Evolutionary conservation across 306 rosid genomes (phyloP).

Genomic region (Medicago truncatula): DNA sequence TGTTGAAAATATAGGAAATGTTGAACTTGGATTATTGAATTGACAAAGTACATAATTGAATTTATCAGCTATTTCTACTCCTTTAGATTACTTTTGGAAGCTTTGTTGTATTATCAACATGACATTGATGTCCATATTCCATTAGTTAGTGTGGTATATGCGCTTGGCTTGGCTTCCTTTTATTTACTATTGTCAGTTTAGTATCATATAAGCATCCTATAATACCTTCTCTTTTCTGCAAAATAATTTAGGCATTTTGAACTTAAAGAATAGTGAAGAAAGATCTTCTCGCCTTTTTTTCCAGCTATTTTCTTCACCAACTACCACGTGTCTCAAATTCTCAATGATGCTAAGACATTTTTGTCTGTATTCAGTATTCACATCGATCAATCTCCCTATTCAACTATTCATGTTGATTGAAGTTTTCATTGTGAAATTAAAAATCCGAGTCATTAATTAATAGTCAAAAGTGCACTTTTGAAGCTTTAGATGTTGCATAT

Average conservation of each 20-base stretch:
- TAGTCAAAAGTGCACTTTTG: slow-evolving; percentile 6
- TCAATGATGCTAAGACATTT: slow-evolving; percentile 17
- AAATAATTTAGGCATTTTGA: not conserved
- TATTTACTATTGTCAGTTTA: slow-evolving; percentile 11
- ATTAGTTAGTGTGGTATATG: slow-evolving; percentile 30
- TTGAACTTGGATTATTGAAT: slow-evolving; percentile 7
- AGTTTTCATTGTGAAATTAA: slow-evolving; percentile 29
- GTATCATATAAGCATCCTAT: not conserved
- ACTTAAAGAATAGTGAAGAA: too few relatives aligned
- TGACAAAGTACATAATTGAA: slow-evolving; percentile 3
- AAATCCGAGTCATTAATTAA: slow-evolving; percentile 11
- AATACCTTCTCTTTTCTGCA: not conserved
- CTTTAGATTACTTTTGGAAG: slow-evolving; percentile 26
- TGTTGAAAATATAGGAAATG: slow-evolving; percentile 23
- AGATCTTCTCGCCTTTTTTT: too few relatives aligned
- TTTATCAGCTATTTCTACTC: slow-evolving; percentile 28
- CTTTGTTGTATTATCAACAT: slow-evolving; percentile 11
- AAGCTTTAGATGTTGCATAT: slow-evolving; percentile 28
- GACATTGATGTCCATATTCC: slow-evolving; percentile 20
- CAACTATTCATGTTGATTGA: slow-evolving; percentile 13
- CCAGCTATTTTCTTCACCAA: too few relatives aligned
- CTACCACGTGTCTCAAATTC: not conserved
- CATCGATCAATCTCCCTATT: slow-evolving; percentile 3
- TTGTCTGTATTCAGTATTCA: slow-evolving; percentile 21
- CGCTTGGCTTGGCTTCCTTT: slow-evolving; percentile 35